Base-by-base conservation (phyloP, 2,329 filamentous ascomycete genomes). In the Alternaria postmessia region DNA sequence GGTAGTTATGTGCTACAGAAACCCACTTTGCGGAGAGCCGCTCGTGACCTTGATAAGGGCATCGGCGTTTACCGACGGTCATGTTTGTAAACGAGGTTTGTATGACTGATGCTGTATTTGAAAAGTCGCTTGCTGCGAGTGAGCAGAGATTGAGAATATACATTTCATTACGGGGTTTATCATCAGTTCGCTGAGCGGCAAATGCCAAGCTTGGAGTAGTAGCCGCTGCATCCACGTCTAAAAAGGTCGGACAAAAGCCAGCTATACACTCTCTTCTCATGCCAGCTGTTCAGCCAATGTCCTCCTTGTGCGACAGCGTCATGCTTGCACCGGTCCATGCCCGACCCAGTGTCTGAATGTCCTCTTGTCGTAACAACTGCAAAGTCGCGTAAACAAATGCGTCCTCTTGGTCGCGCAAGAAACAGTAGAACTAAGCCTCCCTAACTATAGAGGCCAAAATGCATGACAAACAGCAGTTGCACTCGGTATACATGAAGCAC, bases 141-240 rank as follows among this genome's bases (percentile, higher is more conserved):
- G 28, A 48, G 46, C 11, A 24, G 47, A 57, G 20, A 39, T 47
- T 57, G 53, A 52, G 53, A 57, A 60, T 57, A 57, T 57, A 60
- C 57, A 57, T 60, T 60, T 60, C 53, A 57, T 60, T 60, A 60
- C 42, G 42, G 57, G 42, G 47, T 48, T 60, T 47, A 54, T 59
- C 57, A 39, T 60, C 22, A 52, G 32, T 57, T 41, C 42, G 47
- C 53, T 42, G 42, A 41, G 47, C 47, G 47, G 47, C 54, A 46
- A 34, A 41, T 18, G 41, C 43, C 48, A 54, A 60, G 41, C 38
- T 49, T 41, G 47, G 51, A 43, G 14, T 49, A 52, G 41, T 51
- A 52, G 53, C 41, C 41, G 47, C 32, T 34, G 52, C 34, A 41
- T 26, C 53, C 32, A 26, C 32, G 38, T 42, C 53, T 30, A 51